Base-by-base conservation (phyloP, 495 filamentous ascomycete genomes). In the Tuber aestivum region DNA sequence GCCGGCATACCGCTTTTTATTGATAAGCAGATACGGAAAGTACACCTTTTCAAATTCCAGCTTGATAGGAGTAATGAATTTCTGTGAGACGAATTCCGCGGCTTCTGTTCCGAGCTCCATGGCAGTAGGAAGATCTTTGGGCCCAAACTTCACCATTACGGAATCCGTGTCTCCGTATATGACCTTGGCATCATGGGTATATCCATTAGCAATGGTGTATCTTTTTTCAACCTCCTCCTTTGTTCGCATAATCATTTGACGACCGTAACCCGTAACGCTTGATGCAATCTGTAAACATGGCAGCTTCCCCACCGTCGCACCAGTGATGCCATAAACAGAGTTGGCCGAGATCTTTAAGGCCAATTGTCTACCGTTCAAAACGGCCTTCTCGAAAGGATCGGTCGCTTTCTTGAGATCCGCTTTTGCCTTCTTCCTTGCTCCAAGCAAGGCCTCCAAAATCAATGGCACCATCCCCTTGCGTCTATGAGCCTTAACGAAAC, bases 41-140 rank as follows among this genome's bases (percentile, higher is more conserved):
- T 99, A 99, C 3, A 99, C 95, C 84, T 99, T 99, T 83, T 99
- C 95, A 86, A 99, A 99, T 83, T 99, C 95, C 27, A 99, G 89
- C 85, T 97, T 99, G 86, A 99, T 99, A 9, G 95, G 95, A 78
- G 91, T 94, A 83, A 94, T 86, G 84, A 99, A 99, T 82, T 97
- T 97, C 37, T 88, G 86, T 0, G 95, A 97, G 9, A 99, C 95
- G 78, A 84, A 95, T 40, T 90, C 87, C 6, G 95, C 91, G 3
- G 95, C 95, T 82, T 99, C 94, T 82, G 96, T 87, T 7, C 95
- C 95, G 42, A 98, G 89, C 83, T 94, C 94, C 96, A 99, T 98
- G 35, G 94, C 90, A 40, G 93, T 91, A 18, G 89, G 88, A 20
- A 98, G 86, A 61, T 97, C 93, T 18, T 87, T 89, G 6, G 93